These are phyloP conservation scores for Trypanosoma avium DNA, from an alignment of 208 protist species.

Conservation along the genomic window DNA sequence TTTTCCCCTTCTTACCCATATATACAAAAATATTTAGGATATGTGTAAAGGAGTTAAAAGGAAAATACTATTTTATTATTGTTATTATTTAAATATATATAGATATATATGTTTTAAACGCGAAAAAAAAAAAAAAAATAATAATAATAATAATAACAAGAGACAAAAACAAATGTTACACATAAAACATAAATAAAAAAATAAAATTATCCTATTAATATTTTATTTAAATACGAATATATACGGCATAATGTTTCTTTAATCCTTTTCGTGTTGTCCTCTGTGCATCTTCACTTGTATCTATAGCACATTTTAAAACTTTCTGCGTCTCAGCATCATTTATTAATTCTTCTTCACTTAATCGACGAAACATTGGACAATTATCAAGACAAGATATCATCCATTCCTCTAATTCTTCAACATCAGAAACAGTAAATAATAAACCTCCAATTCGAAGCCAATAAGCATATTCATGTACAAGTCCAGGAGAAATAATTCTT, in stretches of 20 bases:
- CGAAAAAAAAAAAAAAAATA: slow-evolving; percentile 5
- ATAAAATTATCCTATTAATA: neutral
- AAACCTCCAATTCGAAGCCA: slow-evolving; percentile 92
- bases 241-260: slow-evolving; percentile 81
- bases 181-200: slow-evolving; percentile 1
- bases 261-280: slow-evolving; percentile 80
- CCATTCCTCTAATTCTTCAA: slow-evolving; percentile 91
- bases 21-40: too few species aligned
- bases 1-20: neutral
- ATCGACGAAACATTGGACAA: slow-evolving; percentile 92
- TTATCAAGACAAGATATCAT: slow-evolving; percentile 92
- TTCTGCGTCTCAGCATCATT: slow-evolving; percentile 36
- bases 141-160: neutral
- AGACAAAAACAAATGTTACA: neutral
- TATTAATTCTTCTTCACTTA: slow-evolving; percentile 66
- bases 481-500: slow-evolving; percentile 94
- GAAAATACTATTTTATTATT: too few species aligned
- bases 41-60: too few species aligned
- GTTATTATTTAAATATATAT: too few species aligned
- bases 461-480: slow-evolving; percentile 97
- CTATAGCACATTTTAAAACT: slow-evolving; percentile 63
- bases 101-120: neutral
- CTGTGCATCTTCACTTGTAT: slow-evolving; percentile 86
- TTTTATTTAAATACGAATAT: slow-evolving; percentile 45
- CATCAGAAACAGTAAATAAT: slow-evolving; percentile 97